Evolutionary conservation across 1,284 basidiomycete genomes (phyloP).

Genomic region (Phlebopus sp.): DNA sequence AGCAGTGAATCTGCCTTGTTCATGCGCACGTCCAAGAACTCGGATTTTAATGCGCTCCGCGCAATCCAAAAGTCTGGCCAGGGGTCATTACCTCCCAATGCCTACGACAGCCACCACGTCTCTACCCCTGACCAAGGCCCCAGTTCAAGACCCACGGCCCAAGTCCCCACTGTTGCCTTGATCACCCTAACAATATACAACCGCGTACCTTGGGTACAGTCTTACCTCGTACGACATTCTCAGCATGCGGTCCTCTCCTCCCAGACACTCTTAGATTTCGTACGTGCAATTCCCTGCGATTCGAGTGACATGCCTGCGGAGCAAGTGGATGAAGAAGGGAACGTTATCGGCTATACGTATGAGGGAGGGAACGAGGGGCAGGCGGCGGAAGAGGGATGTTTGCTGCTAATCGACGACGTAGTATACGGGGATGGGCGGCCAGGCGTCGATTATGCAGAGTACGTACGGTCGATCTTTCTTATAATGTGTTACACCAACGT

Average conservation of each 20-base stretch:
- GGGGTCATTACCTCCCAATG: constrained; percentile 14
- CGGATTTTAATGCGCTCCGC: constrained; percentile 61
- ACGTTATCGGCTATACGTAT: constrained; percentile 35
- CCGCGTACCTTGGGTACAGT: constrained; percentile 58
- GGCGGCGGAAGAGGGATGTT: constrained; percentile 35
- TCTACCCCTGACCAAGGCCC: not conserved
- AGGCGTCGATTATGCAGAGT: constrained; percentile 60
- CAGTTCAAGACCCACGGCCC: constrained; percentile 11
- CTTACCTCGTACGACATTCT: constrained; percentile 58
- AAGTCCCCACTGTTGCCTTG: constrained; percentile 41
- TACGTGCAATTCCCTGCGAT: constrained; percentile 58
- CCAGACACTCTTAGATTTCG: constrained; percentile 68
- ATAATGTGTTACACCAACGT: not conserved
- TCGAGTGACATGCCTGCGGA: constrained; percentile 54
- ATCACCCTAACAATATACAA: constrained; percentile 59
- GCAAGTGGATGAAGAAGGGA: constrained; percentile 31
- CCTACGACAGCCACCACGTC: constrained; percentile 8
- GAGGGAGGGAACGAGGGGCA: constrained; percentile 15
- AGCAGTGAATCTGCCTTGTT: constrained; percentile 54
- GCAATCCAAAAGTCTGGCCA: constrained; percentile 32
- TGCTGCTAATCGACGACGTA: constrained; percentile 58
- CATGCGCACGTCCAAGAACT: constrained; percentile 58
- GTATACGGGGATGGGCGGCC: constrained; percentile 53
- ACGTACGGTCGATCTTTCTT: constrained; percentile 21
- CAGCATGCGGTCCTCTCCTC: constrained; percentile 68